Base-by-base conservation (phyloP, 495 filamentous ascomycete species). In the Thozetella sp. region DNA sequence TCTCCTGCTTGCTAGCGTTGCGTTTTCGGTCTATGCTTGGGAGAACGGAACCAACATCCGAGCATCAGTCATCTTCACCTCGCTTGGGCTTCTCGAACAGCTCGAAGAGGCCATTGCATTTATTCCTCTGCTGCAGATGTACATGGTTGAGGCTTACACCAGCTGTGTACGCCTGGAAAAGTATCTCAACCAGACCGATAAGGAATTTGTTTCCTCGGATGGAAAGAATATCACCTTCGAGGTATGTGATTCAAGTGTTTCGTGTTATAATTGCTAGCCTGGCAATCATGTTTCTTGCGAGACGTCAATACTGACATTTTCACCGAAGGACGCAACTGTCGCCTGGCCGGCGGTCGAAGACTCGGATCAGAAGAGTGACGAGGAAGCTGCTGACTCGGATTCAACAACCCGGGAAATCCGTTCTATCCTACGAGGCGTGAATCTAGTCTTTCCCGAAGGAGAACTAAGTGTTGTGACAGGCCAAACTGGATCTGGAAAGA, bases 1-100 rank as follows among this genome's bases (percentile, higher is more conserved):
- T 1, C 70, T 92, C 17, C 68, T 90, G 48, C 77, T 92, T 2
- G 84, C 88, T 2, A 86, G 84, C 4, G 77, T 84, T 4, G 80
- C 87, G 0, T 68, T 92, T 10, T 77, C 80, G 0, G 73, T 82
- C 2, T 91, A 91, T 67, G 84, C 86, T 1, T 59, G 65, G 65
- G 55, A 67, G 24, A 59, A 64, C 9, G 60, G 60, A 17, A 59
- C 62, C 1, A 46, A 58, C 22, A 63, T 67, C 25, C 56, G 58
- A 19, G 63, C 68, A 2, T 71, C 68, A 3, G 60, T 69, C 26
- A 67, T 69, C 30, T 71, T 71, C 48, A 67, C 66, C 0, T 54
- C 66, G 1, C 68, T 71, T 30, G 68, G 68, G 2, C 60, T 71
- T 1, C 69, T 71, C 46, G 64, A 69, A 10, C 66, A 67, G 22